Conservation (phyloP, 2,329 filamentous ascomycete genomes). For the Thielaviopsis euricoi region DNA sequence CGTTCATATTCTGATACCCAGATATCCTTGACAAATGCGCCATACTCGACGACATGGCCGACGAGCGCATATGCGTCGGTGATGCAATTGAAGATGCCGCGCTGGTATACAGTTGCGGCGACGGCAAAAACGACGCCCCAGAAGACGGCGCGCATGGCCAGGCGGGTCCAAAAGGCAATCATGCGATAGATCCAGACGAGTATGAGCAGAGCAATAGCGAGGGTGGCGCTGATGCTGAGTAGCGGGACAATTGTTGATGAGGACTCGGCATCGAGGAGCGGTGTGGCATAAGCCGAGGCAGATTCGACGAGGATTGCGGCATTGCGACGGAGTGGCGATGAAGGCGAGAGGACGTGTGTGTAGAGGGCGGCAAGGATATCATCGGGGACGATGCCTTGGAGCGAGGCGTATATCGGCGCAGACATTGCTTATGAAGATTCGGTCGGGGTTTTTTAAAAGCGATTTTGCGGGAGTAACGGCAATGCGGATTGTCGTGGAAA, state of each 20-base stretch:
- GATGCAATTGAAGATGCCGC: conserved; percentile 48
- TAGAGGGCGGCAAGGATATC: conserved; percentile 27
- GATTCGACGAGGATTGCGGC: conserved; percentile 15
- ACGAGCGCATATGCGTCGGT: conserved; percentile 36
- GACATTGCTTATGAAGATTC: conserved; percentile 15
- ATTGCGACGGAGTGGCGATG: conserved; percentile 25
- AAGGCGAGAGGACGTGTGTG: conserved; percentile 30
- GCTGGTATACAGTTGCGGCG: conserved; percentile 41
- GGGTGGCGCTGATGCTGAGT: conserved; percentile 15
- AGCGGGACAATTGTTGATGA: conserved; percentile 20
- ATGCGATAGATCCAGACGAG: conserved; percentile 45
- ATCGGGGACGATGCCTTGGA: conserved; percentile 28
- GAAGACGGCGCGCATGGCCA: conserved; percentile 45
- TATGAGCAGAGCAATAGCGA: conserved; percentile 19
- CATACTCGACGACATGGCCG: conserved; percentile 28
- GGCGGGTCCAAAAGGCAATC: conserved; percentile 59
- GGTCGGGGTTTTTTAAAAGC: too few species aligned
- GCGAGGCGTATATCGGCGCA: conserved; percentile 16
- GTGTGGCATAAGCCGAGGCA: conserved; percentile 17
- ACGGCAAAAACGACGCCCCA: conserved; percentile 43
- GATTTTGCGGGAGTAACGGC: background rate
- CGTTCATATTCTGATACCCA: conserved; percentile 41
- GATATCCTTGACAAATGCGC: conserved; percentile 31
- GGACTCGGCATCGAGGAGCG: conserved; percentile 25
- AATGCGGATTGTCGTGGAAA: background rate